These are phyloP conservation scores for Aspergillus glaucus DNA, from an alignment of 2,329 filamentous ascomycete genomes.

Conservation along the genomic window DNA sequence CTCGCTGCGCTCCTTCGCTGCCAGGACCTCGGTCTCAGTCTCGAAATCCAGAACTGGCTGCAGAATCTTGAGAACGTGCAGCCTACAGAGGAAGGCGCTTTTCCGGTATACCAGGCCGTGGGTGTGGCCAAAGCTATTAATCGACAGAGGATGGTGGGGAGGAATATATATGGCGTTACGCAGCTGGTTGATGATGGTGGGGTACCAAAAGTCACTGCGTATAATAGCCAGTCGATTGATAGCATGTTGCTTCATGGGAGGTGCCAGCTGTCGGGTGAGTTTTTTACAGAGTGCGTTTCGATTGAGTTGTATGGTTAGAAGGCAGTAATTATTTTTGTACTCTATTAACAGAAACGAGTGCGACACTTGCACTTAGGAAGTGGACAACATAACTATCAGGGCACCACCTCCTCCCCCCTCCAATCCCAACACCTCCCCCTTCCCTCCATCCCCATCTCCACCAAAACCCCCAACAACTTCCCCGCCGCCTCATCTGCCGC, in stretches of 20 bases:
- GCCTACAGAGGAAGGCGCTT: slow-evolving; percentile 19
- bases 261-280: neutral
- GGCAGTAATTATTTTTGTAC: too few species aligned
- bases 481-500: slow-evolving; percentile 60
- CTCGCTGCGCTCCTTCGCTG: slow-evolving; percentile 16
- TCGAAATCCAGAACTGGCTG: slow-evolving; percentile 17
- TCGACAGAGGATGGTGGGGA: slow-evolving; percentile 8
- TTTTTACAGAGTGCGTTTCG: neutral
- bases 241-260: slow-evolving; percentile 16
- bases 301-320: neutral
- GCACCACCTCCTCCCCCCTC: slow-evolving; percentile 58
- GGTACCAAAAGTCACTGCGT: slow-evolving; percentile 14
- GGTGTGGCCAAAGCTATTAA: slow-evolving; percentile 16
- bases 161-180: slow-evolving; percentile 14
- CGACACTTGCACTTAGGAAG: too few species aligned
- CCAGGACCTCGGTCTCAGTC: slow-evolving; percentile 5
- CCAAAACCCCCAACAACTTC: slow-evolving; percentile 56
- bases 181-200: slow-evolving; percentile 17
- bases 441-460: slow-evolving; percentile 40
- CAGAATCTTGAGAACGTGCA: slow-evolving; percentile 9
- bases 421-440: slow-evolving; percentile 65
- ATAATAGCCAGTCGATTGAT: slow-evolving; percentile 19
- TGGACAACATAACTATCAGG: slow-evolving; percentile 31
- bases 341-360: too few species aligned
- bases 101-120: slow-evolving; percentile 18